Base-by-base conservation (phyloP, 2,329 filamentous ascomycete genomes). In the Ophiostoma sp. region DNA sequence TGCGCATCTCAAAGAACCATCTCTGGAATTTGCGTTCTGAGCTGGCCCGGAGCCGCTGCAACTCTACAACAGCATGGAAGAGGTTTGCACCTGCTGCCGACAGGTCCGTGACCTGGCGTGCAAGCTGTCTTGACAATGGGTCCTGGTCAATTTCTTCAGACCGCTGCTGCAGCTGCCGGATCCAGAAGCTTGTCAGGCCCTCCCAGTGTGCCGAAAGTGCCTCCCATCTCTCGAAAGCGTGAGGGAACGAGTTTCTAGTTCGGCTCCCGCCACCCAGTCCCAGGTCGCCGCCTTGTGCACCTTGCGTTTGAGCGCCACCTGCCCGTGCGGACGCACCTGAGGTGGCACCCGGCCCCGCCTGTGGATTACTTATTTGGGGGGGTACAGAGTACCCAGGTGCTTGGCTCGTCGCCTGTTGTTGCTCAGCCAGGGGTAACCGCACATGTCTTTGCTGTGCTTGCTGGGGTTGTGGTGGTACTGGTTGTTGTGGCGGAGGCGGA, bases 141-240 rank as follows among this genome's bases (percentile, higher is more conserved):
- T 96, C 92, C 15, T 89, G 85, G 73, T 90, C 89, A 54, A 97
- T 86, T 74, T 97, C 93, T 69, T 93, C 89, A 36, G 91, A 90
- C 77, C 97, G 97, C 77, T 95, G 89, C 79, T 99, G 92, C 8
- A 99, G 83, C 75, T 93, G 89, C 66, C 93, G 90, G 74, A 99
- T 95, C 94, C 95, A 99, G 80, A 97, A 98, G 71, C 93, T 94
- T 0, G 95, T 98, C 71, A 99, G 84, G 4, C 95, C 95, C 79
- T 99, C 95, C 95, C 95, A 99, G 76, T 98, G 94, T 6, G 95
- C 96, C 0, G 95, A 99, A 2, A 99, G 81, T 0, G 92, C 94
- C 78, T 99, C 95, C 95, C 95, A 99, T 72, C 95, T 87, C 79
- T 99, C 94, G 76, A 99, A 99, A 0, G 95, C 95, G 79, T 98